Percentiles rank a stretch among this genome's conserved stretches.
phyloP scores from a whole-genome alignment of 345 rosid species.

The Lepidium aucheri region DNA sequence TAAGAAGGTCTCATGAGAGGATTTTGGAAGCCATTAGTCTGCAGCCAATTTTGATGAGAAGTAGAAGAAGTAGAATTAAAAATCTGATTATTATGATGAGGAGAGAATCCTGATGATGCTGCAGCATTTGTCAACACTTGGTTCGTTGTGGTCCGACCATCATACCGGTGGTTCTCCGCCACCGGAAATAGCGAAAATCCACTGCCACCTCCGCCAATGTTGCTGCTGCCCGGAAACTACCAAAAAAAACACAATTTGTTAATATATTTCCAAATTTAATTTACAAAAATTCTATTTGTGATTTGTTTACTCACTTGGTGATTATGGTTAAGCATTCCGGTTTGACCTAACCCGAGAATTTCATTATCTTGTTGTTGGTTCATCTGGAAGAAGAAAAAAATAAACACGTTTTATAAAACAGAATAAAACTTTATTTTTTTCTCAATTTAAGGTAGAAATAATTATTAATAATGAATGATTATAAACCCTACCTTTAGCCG shows the following conservation, averaged over 20 bases:
- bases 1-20: constrained; percentile 32
- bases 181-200: constrained; percentile 51
- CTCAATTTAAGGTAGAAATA: not conserved
- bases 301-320: constrained; percentile 13
- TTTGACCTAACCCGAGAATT: constrained; percentile 25
- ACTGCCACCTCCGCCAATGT: constrained; percentile 45
- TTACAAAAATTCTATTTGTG: not conserved
- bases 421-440: not conserved
- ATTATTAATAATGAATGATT: not conserved
- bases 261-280: not conserved
- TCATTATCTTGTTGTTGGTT: constrained; percentile 21
- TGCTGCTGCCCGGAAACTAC: constrained; percentile 60
- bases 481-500: constrained; percentile 21
- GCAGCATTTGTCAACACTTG: constrained; percentile 79
- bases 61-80: constrained; percentile 10
- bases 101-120: constrained; percentile 99
- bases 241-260: not conserved
- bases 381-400: constrained; percentile 4
- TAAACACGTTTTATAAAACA: not conserved
- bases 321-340: constrained; percentile 25
- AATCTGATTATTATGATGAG: constrained; percentile 37
- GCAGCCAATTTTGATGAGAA: constrained; percentile 32
- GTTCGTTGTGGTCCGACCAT: constrained; percentile 31
- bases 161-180: constrained; percentile 31
- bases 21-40: constrained; percentile 28